Evolutionary conservation across 2,329 filamentous ascomycete species (phyloP), one percentile per base, ranked within the genome.

Genomic region (Colletotrichum aenigma): DNA sequence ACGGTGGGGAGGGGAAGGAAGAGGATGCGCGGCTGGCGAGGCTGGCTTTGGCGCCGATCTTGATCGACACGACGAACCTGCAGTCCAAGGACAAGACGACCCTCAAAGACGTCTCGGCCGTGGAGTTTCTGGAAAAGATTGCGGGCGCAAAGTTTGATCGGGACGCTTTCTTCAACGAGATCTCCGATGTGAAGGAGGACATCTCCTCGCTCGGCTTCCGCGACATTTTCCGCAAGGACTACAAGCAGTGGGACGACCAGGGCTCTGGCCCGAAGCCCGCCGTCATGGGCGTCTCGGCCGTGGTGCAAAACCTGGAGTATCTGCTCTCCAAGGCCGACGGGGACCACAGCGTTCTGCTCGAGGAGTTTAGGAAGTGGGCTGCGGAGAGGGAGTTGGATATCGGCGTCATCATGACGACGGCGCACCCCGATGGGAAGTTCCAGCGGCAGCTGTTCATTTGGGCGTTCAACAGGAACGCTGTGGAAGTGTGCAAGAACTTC

Each of bases 161-260:
- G 8, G 82, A 85, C 0, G 81, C 76, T 5, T 95, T 93, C 82
- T 95, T 91, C 81, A 82, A 88, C 6, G 85, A 91, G 71, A 88
- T 96, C 30, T 87, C 88, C 1, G 83, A 83, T 7, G 92, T 94
- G 7, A 96, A 96, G 83, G 89, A 91, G 77, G 90, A 95, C 78
- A 88, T 97, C 67, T 90, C 89, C 4, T 79, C 81, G 0, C 84
- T 97, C 61, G 86, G 85, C 48, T 83, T 95, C 78, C 85, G 89
- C 26, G 94, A 96, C 79, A 89, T 96, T 52, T 84, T 96, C 68
- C 89, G 94, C 77, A 96, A 96, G 83, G 95, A 97, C 84, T 97
- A 96, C 85, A 97, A 97, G 85, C 89, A 94, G 81, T 97, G 94
- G 94, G 85, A 85, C 13, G 91, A 92, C 71, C 85, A 86, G 13